phyloP scores from a whole-genome alignment of 2,329 filamentous ascomycete species.

The Colletotrichum falcatum region DNA sequence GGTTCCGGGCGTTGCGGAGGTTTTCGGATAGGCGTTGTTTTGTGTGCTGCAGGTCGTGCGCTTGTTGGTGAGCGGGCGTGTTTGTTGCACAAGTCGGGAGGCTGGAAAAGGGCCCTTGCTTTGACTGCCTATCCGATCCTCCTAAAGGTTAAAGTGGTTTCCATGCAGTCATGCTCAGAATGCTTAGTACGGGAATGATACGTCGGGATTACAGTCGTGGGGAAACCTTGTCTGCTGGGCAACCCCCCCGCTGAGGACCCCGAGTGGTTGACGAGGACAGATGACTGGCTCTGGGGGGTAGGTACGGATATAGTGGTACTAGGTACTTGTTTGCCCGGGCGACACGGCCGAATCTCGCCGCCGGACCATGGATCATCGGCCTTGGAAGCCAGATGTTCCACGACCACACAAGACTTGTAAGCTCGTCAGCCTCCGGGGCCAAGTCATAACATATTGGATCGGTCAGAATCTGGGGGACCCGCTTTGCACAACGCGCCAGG shows the following conservation, averaged over 20 bases:
- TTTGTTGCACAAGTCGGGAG: background rate
- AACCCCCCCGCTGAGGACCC: background rate
- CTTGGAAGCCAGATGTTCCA: background rate
- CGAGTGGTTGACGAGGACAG: slow-evolving; percentile 18
- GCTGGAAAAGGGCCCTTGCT: slow-evolving; percentile 21
- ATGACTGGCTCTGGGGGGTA: background rate
- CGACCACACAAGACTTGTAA: background rate
- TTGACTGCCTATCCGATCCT: slow-evolving; percentile 2
- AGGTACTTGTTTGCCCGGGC: background rate
- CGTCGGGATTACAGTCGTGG: background rate
- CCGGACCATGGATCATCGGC: slow-evolving; percentile 2
- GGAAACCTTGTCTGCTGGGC: background rate
- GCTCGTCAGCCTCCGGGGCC: background rate
- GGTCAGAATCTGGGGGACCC: background rate
- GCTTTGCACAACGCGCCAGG: background rate
- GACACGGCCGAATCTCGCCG: slow-evolving; percentile 1
- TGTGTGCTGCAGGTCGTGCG: slow-evolving; percentile 38
- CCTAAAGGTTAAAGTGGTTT: slow-evolving; percentile 1
- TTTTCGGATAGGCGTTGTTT: slow-evolving; percentile 36
- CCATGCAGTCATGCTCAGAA: background rate
- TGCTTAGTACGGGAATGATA: background rate
- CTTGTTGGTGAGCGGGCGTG: slow-evolving; percentile 27
- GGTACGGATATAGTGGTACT: background rate
- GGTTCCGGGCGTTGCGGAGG: slow-evolving; percentile 24
- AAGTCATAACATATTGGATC: background rate